phyloP scores from a whole-genome alignment of 305 asterid genomes.

The Solanum hybrid region DNA sequence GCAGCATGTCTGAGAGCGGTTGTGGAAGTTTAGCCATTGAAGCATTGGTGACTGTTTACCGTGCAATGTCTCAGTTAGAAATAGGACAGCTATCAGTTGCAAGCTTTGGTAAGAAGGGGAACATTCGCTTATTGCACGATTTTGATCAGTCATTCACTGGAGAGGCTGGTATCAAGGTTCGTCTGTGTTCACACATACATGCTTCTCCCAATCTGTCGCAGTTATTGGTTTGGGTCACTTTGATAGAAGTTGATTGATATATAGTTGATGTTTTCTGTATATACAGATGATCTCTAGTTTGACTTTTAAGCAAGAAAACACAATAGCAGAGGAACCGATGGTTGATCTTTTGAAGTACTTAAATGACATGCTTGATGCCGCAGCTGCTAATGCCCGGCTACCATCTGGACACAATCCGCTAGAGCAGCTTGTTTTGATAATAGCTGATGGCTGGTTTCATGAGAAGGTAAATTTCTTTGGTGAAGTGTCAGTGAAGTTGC shows the following conservation, averaged over 20 bases:
- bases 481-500: background rate
- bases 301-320: conserved; percentile 88
- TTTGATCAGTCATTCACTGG: conserved; percentile 83
- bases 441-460: conserved; percentile 83
- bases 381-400: conserved; percentile 54
- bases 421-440: conserved; percentile 90
- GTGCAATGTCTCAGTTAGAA: conserved; percentile 96
- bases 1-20: conserved; percentile 80
- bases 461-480: conserved; percentile 52
- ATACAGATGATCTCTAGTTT: conserved; percentile 84
- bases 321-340: conserved; percentile 71
- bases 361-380: conserved; percentile 58
- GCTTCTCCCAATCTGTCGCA: background rate
- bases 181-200: conserved; percentile 2
- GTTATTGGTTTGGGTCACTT: background rate
- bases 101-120: conserved; percentile 95
- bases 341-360: conserved; percentile 72
- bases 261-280: background rate
- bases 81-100: conserved; percentile 89
- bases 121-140: conserved; percentile 65
- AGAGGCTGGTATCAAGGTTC: conserved; percentile 84
- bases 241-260: background rate
- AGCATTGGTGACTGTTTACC: conserved; percentile 90
- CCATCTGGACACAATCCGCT: conserved; percentile 93
- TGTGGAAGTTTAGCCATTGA: conserved; percentile 83